Percentiles rank a stretch among this genome's conserved stretches.
Conservation (phyloP, 441 rosid species). For the Gossypium lobatum region DNA sequence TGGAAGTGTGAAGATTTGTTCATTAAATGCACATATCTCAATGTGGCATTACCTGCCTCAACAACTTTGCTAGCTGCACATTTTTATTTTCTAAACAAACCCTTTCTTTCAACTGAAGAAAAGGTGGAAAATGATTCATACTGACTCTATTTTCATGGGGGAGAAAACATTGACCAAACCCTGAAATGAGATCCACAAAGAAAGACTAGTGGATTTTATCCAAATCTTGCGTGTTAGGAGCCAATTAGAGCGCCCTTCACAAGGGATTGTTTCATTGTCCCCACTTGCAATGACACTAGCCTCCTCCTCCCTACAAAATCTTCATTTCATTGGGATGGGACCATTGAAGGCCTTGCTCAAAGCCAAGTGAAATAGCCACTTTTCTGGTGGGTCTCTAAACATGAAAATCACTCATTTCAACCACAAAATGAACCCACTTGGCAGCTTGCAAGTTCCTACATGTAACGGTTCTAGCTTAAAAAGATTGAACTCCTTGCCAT, state of each 20-base stretch:
- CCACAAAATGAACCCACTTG: conserved; percentile 15
- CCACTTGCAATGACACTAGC: conserved; percentile 11
- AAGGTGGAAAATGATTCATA: neutral
- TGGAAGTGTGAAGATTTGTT: neutral
- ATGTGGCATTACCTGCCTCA: neutral
- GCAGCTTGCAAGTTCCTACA: neutral
- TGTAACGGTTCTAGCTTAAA: neutral
- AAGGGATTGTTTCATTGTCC: conserved; percentile 38
- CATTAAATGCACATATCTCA: neutral
- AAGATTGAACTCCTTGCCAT: conserved; percentile 17
- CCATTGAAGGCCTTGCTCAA: conserved; percentile 9
- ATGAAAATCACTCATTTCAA: conserved; percentile 13
- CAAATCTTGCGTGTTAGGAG: conserved; percentile 15
- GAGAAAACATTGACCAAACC: conserved; percentile 6
- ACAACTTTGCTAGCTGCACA: neutral
- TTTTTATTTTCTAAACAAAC: neutral
- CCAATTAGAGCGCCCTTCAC: conserved; percentile 36
- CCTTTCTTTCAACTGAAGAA: neutral
- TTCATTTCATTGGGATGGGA: conserved; percentile 7
- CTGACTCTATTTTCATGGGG: conserved; percentile 11
- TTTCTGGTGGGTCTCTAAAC: conserved; percentile 10
- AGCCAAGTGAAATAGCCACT: conserved; percentile 17
- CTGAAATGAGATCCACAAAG: conserved; percentile 30
- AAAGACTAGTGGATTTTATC: conserved; percentile 22
- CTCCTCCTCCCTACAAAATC: neutral